Evolutionary conservation across 2,329 filamentous ascomycete genomes (phyloP).

Genomic region (Pestalotiopsis sp.): DNA sequence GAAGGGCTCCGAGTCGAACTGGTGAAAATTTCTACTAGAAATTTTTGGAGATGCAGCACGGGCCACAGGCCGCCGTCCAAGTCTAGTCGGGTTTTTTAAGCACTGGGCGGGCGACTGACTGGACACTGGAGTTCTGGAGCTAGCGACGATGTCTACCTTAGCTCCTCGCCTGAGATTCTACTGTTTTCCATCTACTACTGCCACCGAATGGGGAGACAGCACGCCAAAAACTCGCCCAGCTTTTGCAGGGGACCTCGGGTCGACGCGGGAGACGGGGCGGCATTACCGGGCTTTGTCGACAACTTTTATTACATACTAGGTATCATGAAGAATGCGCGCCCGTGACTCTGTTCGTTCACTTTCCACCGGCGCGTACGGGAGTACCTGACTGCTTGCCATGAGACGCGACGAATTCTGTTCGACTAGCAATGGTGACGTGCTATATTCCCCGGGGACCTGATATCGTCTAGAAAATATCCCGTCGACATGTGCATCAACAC

Average conservation of each 20-base stretch:
- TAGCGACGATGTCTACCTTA: background rate
- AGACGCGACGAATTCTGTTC: background rate
- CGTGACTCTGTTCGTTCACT: background rate
- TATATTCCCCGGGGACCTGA: background rate
- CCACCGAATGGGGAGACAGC: background rate
- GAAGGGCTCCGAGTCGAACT: slow-evolving; percentile 1
- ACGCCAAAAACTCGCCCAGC: background rate
- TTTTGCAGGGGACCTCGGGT: background rate
- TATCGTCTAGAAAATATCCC: background rate
- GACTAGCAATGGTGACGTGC: background rate
- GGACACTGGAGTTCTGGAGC: background rate
- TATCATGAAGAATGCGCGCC: background rate
- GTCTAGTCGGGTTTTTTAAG: background rate
- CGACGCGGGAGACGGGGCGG: background rate
- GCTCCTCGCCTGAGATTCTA: slow-evolving; percentile 1
- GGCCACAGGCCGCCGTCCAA: slow-evolving; percentile 2
- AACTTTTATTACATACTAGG: background rate
- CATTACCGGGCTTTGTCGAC: background rate
- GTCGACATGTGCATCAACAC: background rate
- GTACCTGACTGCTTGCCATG: too few relatives aligned
- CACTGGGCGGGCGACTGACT: background rate
- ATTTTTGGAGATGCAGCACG: slow-evolving; percentile 10
- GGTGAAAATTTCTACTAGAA: slow-evolving; percentile 12
- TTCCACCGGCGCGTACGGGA: background rate
- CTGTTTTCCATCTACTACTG: background rate